Evolutionary conservation across 2,329 filamentous ascomycete species (phyloP), one percentile per base, ranked within the genome.

Genomic region (Niveomyces coronatus): DNA sequence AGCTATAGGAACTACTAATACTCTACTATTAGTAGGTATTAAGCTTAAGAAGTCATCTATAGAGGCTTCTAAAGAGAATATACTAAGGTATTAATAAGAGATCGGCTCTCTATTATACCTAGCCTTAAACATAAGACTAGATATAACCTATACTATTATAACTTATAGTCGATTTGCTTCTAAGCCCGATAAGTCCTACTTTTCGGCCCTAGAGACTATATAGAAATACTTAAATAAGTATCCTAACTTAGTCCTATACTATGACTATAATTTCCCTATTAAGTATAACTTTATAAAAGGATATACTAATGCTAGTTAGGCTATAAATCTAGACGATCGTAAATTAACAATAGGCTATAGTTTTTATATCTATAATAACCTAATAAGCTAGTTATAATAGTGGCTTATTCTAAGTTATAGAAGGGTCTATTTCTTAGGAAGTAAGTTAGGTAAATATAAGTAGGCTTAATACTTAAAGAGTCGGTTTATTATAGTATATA

Each of bases 191-290:
- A 37, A 37, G 27, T 13, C 19, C 5, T 10, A 37, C 17, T 37
- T 20, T 27, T 19, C 30, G 5, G 20, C 19, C 14, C 17, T 37
- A 37, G 18, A 37, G 30, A 31, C 30, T 18, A 39, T 39, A 31
- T 39, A 32, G 16, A 23, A 24, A 19, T 37, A 37, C 20, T 23
- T 39, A 24, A 32, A 22, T 31, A 39, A 39, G 32, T 31, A 13
- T 32, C 18, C 20, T 39, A 26, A 32, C 32, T 20, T 31, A 14
- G 16, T 15, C 3, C 24, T 32, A 39, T 14, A n/a, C 6, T 39
- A 39, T 32, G 32, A 31, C 11, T 38, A 23, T 31, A 31, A 38
- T 15, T 31, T 31, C 10, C 18, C 10, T 38, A 38, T 32, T 27
- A 9, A 40, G 24, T 16, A 34, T 20, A 40, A 22, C 23, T 34